These are phyloP conservation scores for Tephrocybe sp. DNA, from an alignment of 768 basidiomycete genomes.

Conservation along the genomic window DNA sequence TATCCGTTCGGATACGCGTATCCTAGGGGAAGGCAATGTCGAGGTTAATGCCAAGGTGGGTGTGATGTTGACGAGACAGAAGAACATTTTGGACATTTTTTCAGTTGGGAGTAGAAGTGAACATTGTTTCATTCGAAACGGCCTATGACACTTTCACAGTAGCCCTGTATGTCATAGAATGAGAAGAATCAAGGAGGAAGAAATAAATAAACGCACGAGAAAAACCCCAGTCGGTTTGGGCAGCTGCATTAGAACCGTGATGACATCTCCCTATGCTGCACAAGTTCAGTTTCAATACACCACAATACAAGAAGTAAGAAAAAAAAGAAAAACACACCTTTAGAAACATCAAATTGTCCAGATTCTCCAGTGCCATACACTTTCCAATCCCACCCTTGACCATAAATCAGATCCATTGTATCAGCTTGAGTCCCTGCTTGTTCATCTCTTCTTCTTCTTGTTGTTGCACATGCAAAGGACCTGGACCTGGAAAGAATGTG, in stretches of 20 bases:
- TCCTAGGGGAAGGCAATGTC: slow-evolving; percentile 11
- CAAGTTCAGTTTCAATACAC: slow-evolving; percentile 1
- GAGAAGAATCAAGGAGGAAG: neutral
- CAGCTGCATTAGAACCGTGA: slow-evolving; percentile 75
- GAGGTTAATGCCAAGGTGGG: slow-evolving; percentile 6
- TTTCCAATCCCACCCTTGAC: slow-evolving; percentile 83
- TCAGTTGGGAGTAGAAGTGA: slow-evolving; percentile 70
- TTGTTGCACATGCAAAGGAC: neutral
- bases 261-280: slow-evolving; percentile 66
- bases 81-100: slow-evolving; percentile 72
- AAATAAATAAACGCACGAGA: slow-evolving; percentile 49
- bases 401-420: slow-evolving; percentile 83
- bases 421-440: slow-evolving; percentile 73
- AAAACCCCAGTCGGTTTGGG: slow-evolving; percentile 51
- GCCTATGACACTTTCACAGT: slow-evolving; percentile 86
- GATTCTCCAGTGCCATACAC: slow-evolving; percentile 65
- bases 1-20: slow-evolving; percentile 11
- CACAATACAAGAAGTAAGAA: slow-evolving; percentile 1
- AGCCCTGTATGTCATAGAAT: slow-evolving; percentile 50
- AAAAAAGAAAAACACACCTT: slow-evolving; percentile 48
- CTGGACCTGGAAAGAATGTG: too few relatives aligned
- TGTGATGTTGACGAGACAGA: slow-evolving; percentile 31
- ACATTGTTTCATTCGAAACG: slow-evolving; percentile 66
- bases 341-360: slow-evolving; percentile 85
- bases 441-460: neutral